These are phyloP conservation scores for Solanum ossicruentum DNA, from an alignment of 257 asterid species.

Conservation along the genomic window DNA sequence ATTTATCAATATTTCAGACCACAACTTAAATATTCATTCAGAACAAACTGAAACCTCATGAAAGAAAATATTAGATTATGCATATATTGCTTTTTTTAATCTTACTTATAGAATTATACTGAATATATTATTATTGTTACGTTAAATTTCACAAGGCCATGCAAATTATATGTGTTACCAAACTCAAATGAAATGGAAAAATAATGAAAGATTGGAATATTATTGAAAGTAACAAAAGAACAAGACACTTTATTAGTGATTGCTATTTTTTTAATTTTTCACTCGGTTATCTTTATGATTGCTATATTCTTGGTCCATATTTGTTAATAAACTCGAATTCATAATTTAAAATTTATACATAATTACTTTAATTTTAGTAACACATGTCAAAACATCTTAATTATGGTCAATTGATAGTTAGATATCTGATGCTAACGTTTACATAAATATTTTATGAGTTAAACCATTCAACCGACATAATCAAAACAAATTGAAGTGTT, in stretches of 20 bases:
- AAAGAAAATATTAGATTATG: neutral
- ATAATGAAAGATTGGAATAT: neutral
- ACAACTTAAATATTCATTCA: neutral
- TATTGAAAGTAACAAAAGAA: neutral
- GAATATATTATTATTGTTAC: neutral
- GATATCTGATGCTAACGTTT: neutral
- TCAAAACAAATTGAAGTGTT: neutral
- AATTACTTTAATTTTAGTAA: neutral
- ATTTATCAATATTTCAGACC: neutral
- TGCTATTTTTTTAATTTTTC: neutral
- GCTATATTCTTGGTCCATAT: too few relatives aligned
- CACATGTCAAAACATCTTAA: neutral
- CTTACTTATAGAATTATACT: neutral
- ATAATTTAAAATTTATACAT: neutral
- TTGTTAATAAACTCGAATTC: neutral
- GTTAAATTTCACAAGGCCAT: neutral
- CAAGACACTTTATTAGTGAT: neutral
- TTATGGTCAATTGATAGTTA: neutral
- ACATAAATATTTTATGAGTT: neutral
- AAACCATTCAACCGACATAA: too few relatives aligned
- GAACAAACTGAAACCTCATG: neutral
- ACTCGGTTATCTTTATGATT: too few relatives aligned
- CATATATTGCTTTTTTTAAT: neutral
- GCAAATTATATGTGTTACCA: neutral
- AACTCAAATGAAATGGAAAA: neutral